These are phyloP conservation scores for Talaromyces stipitatus DNA, from an alignment of 495 filamentous ascomycete genomes.

Conservation along the genomic window DNA sequence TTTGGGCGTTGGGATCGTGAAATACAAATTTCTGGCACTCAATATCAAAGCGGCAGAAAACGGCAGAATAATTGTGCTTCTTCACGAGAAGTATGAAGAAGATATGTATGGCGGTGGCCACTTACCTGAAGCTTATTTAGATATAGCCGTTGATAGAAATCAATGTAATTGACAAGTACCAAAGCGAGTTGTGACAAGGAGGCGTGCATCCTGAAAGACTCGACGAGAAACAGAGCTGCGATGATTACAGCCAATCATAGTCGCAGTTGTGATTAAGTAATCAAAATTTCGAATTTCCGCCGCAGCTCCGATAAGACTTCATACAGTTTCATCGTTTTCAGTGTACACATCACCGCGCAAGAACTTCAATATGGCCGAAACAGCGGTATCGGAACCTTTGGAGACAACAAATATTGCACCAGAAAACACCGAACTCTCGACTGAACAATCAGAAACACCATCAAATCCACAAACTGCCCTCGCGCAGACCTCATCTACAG, in stretches of 20 bases:
- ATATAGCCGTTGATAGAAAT: too few relatives aligned
- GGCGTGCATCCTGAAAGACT: too few relatives aligned
- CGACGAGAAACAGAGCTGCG: too few relatives aligned
- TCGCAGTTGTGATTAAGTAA: neutral
- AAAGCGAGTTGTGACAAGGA: too few relatives aligned
- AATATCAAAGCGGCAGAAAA: constrained; percentile 2
- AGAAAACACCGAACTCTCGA: neutral
- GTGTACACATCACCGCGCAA: neutral
- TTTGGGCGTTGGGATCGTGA: neutral
- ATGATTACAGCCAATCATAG: neutral
- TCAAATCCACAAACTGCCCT: neutral
- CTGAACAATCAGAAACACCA: neutral
- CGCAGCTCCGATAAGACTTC: neutral
- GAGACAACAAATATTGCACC: constrained; percentile 7
- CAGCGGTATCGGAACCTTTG: constrained; percentile 14
- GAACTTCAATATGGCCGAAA: constrained; percentile 23
- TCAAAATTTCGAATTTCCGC: neutral
- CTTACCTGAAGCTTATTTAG: too few relatives aligned
- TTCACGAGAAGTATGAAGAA: neutral
- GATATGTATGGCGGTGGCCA: too few relatives aligned
- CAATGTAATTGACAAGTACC: too few relatives aligned
- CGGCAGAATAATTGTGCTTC: neutral
- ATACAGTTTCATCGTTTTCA: neutral
- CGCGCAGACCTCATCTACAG: constrained; percentile 2
- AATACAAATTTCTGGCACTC: constrained; percentile 1